Evolutionary conservation across 176 grass and related monocot genomes (phyloP).

Genomic region (Urochloa ruziziensis): DNA sequence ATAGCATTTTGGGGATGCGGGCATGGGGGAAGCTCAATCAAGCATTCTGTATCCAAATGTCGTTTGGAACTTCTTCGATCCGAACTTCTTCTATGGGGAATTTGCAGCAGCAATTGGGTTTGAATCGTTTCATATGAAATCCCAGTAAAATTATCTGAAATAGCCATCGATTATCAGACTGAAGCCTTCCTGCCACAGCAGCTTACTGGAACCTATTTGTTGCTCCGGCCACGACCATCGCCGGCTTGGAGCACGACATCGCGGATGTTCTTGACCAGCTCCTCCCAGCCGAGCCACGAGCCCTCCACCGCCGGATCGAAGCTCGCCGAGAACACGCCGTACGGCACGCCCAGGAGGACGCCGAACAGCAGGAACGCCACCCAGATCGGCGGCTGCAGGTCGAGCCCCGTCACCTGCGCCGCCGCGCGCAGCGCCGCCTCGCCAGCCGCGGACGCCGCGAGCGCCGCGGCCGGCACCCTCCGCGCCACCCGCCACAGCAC

Average conservation of each 20-base stretch:
- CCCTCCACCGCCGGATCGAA: constrained; percentile 45
- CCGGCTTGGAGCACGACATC: constrained; percentile 8
- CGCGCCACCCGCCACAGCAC: constrained; percentile 25
- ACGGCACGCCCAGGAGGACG: constrained; percentile 38
- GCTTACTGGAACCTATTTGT: not conserved
- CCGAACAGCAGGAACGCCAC: constrained; percentile 51
- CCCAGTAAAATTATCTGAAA: not conserved
- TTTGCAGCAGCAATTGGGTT: not conserved
- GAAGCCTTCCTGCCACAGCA: not conserved
- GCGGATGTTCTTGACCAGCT: constrained; percentile 38
- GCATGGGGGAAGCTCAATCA: too few relatives aligned
- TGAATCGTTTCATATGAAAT: not conserved
- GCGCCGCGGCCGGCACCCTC: constrained; percentile 24
- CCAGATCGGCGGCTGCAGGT: constrained; percentile 43
- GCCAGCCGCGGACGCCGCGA: constrained; percentile 15
- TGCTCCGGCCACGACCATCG: not conserved
- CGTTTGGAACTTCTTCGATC: too few relatives aligned
- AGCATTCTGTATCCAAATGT: too few relatives aligned
- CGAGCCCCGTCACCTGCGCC: constrained; percentile 8
- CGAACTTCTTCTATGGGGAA: not conserved
- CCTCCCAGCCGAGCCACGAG: constrained; percentile 37
- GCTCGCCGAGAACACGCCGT: constrained; percentile 46
- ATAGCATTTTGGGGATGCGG: too few relatives aligned
- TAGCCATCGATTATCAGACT: not conserved
- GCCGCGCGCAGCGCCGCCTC: constrained; percentile 39